A percentile compares a stretch with the other conserved stretches of the same genome.
Conservation (phyloP, 2,329 filamentous ascomycete species). For the Sordariomycetes sp. region DNA sequence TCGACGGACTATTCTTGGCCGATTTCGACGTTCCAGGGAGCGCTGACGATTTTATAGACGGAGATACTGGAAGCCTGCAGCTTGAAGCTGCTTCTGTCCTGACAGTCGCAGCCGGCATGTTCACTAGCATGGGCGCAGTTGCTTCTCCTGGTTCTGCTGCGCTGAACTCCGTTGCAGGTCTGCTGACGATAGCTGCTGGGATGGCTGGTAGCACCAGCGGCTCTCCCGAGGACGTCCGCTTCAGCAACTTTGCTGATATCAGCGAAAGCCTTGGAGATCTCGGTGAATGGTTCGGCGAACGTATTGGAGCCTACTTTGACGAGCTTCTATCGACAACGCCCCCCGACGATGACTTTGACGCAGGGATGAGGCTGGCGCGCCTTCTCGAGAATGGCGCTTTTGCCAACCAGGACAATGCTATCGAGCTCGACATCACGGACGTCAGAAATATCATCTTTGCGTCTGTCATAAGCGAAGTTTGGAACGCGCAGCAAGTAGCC, state of each 20-base stretch:
- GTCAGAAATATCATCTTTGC: not conserved
- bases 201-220: not conserved
- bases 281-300: not conserved
- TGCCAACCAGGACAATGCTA: not conserved
- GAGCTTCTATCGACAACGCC: not conserved
- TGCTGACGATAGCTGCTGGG: not conserved
- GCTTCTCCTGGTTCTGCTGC: not conserved
- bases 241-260: not conserved
- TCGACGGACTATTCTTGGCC: not conserved
- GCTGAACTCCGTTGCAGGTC: not conserved
- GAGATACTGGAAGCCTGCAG: not conserved
- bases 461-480: not conserved
- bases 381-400: not conserved
- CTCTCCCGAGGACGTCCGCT: not conserved
- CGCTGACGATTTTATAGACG: not conserved
- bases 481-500: not conserved
- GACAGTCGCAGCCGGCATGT: not conserved
- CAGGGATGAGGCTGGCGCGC: not conserved
- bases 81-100: not conserved
- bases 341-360: not conserved
- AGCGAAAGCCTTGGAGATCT: not conserved
- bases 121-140: not conserved
- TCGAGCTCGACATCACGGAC: not conserved
- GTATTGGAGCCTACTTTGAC: not conserved
- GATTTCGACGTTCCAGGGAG: not conserved